Conservation (phyloP, 805 yeast species). For the Monosporozyma servazzii region DNA sequence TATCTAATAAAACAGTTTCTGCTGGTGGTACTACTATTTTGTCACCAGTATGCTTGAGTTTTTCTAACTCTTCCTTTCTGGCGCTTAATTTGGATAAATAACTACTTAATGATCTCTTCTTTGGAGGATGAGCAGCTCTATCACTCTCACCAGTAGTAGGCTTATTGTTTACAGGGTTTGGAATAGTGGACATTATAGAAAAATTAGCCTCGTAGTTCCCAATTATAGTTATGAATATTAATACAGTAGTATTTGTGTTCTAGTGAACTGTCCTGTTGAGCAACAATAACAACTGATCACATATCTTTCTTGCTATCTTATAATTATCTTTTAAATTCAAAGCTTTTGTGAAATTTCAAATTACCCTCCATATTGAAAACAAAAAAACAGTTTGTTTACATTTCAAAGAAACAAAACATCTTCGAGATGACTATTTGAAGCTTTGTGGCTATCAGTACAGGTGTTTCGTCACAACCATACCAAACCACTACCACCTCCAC, state of each 20-base stretch:
- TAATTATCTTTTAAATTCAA: background rate
- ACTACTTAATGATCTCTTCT: slow-evolving; percentile 27
- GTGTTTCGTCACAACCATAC: background rate
- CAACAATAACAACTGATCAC: background rate
- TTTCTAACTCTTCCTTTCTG: slow-evolving; percentile 25
- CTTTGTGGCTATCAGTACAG: background rate
- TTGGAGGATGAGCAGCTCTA: slow-evolving; percentile 2
- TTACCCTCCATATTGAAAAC: background rate
- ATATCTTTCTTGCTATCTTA: background rate
- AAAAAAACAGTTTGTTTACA: background rate
- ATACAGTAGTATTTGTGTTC: background rate
- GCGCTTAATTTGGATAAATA: slow-evolving; percentile 25
- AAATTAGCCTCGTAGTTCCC: background rate
- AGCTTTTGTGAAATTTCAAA: background rate
- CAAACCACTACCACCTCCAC: background rate
- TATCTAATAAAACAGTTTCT: background rate
- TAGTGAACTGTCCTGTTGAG: background rate
- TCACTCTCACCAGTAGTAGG: background rate
- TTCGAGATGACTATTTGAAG: background rate
- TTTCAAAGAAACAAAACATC: background rate
- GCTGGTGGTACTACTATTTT: background rate
- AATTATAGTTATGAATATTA: background rate
- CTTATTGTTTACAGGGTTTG: background rate
- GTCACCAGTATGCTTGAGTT: slow-evolving; percentile 5
- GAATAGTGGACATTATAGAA: background rate